Base-by-base conservation (phyloP, 2,329 filamentous ascomycete species). In the Fusarium floridanum region DNA sequence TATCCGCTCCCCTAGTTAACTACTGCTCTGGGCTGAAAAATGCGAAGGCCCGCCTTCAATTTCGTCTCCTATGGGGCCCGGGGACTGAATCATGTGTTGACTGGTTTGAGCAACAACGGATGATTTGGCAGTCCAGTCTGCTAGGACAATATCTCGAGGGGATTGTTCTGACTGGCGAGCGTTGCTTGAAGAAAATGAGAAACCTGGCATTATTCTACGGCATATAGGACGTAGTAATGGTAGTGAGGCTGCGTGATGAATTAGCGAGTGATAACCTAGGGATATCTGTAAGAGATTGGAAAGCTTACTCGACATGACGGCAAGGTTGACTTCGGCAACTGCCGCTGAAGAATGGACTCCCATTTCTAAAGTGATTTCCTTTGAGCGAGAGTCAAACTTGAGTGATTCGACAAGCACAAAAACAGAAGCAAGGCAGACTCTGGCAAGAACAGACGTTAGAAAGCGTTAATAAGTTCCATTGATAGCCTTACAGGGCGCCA, bases 321-420 rank as follows among this genome's bases (percentile, higher is more conserved):
- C 73, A 4, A 81, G 64, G 32, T 81, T 80, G 17, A 75, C 66
- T 55, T 81, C 80, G 0, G 79, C 79, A 10, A 66, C 71, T 1
- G 75, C 75, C 72, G 78, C 74, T n/a, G 77, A 66, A n/a, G 77
- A 69, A 41, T 78, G 77, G 1, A 74, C 39, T 1, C 71, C 76
- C 22, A 80, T 73, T 12, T 79, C 68, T 11, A 77, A 66, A 1
- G 78, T 70, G 2, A 81, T n/a, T 10, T 81, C 79, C 16, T 43
- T 70, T 3, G 76, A 71, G 3, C 43, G 45, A 1, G 70, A 50
- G 29, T 79, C 64, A 29, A 76, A 75, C 5, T 48, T 43, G 17
- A 67, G 72, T 1, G 76, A 70, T 20, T 76, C 59, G 2, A 78
- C 63, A 2, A 82, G 68, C 0, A 78, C 73, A 22, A 80, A 73